phyloP scores from a whole-genome alignment of 345 rosid genomes.

The Camelina laxa region DNA sequence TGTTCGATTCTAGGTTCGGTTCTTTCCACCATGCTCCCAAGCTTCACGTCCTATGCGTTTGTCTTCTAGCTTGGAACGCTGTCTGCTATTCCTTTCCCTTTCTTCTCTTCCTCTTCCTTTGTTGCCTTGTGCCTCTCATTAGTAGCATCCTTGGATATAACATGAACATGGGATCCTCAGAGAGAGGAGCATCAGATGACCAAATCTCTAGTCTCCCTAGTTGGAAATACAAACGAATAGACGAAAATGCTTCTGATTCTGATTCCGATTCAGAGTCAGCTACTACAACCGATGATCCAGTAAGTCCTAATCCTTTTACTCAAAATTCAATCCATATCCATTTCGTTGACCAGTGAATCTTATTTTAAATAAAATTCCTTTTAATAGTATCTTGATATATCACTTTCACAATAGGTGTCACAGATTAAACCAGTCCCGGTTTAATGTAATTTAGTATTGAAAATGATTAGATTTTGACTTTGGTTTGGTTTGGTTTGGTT shows the following conservation, averaged over 20 bases:
- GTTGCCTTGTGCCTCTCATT: slow-evolving; percentile 81
- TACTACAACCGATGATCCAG: slow-evolving; percentile 53
- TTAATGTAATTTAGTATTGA: neutral
- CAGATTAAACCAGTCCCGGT: too few species aligned
- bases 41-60: slow-evolving; percentile 85
- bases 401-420: too few species aligned
- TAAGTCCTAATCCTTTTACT: slow-evolving; percentile 39
- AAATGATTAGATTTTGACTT: slow-evolving; percentile 3
- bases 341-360: neutral
- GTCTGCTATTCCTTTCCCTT: slow-evolving; percentile 91
- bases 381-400: too few species aligned
- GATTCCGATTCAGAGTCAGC: slow-evolving; percentile 45
- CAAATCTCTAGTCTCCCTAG: slow-evolving; percentile 82
- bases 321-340: slow-evolving; percentile 2
- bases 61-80: slow-evolving; percentile 93
- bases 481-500: neutral
- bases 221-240: slow-evolving; percentile 72
- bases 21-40: slow-evolving; percentile 81
- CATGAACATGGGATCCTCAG: slow-evolving; percentile 82
- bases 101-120: slow-evolving; percentile 80
- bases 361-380: too few species aligned
- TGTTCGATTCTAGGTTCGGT: slow-evolving; percentile 88
- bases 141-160: slow-evolving; percentile 90
- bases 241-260: slow-evolving; percentile 38
- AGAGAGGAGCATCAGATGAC: slow-evolving; percentile 88